These are phyloP conservation scores for Phaseolus lunatus DNA, from an alignment of 306 rosid genomes.

Conservation along the genomic window DNA sequence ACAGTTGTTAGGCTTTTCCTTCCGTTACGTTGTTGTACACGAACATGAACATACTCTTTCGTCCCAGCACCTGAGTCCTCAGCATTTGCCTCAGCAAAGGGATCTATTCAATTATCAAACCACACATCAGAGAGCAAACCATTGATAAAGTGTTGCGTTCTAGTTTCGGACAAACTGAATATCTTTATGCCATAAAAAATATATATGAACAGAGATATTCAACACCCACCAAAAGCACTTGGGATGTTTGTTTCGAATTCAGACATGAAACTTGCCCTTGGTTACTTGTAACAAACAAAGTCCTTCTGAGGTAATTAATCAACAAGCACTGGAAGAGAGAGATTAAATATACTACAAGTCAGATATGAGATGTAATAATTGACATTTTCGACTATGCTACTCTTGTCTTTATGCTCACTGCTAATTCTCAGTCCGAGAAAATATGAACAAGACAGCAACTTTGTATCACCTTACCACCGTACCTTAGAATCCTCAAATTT, in stretches of 20 bases:
- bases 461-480: neutral
- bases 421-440: neutral
- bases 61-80: slow-evolving; percentile 68
- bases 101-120: slow-evolving; percentile 50
- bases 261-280: slow-evolving; percentile 63
- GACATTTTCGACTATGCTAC: neutral
- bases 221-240: slow-evolving; percentile 55
- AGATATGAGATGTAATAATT: slow-evolving; percentile 9
- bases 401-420: slow-evolving; percentile 7
- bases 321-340: slow-evolving; percentile 36
- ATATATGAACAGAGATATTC: neutral
- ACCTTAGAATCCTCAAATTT: slow-evolving; percentile 7
- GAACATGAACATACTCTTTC: slow-evolving; percentile 65
- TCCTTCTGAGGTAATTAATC: slow-evolving; percentile 42
- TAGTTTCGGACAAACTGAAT: neutral
- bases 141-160: slow-evolving; percentile 2
- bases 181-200: neutral
- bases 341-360: slow-evolving; percentile 4
- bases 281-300: slow-evolving; percentile 33
- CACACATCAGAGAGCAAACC: slow-evolving; percentile 26
- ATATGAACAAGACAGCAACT: neutral
- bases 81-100: slow-evolving; percentile 73
- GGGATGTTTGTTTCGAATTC: slow-evolving; percentile 54
- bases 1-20: slow-evolving; percentile 70
- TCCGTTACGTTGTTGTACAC: slow-evolving; percentile 64